These are phyloP conservation scores for Moniliophthora roreri DNA, from an alignment of 1,284 basidiomycete species.

Conservation along the genomic window DNA sequence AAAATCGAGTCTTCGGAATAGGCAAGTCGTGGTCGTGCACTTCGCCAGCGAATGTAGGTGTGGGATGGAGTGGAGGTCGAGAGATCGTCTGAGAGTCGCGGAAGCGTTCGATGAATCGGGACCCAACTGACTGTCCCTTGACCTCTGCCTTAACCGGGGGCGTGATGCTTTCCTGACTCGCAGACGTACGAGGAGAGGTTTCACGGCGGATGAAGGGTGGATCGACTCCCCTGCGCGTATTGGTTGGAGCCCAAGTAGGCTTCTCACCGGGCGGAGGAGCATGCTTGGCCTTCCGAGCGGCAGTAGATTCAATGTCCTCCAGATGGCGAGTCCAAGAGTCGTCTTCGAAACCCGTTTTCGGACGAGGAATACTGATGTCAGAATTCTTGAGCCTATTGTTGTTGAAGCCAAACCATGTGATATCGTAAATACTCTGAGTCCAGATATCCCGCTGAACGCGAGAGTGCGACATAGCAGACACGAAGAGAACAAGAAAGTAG, in stretches of 20 bases:
- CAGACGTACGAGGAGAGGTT: background rate
- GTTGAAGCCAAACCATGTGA: constrained; percentile 53
- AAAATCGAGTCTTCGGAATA: constrained; percentile 48
- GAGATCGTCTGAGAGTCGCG: constrained; percentile 32
- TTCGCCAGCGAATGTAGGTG: constrained; percentile 38
- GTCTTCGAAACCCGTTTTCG: constrained; percentile 12
- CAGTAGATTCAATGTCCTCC: constrained; percentile 30
- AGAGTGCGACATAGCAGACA: constrained; percentile 44
- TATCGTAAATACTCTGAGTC: constrained; percentile 44
- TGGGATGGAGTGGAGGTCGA: constrained; percentile 25
- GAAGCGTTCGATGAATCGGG: constrained; percentile 39
- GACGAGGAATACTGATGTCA: constrained; percentile 7
- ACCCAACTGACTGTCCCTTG: constrained; percentile 25
- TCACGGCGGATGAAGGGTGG: constrained; percentile 29
- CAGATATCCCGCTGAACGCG: constrained; percentile 45
- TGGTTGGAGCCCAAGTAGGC: constrained; percentile 45
- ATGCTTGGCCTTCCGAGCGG: constrained; percentile 19
- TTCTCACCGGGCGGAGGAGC: constrained; percentile 20
- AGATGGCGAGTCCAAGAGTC: constrained; percentile 29
- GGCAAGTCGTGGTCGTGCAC: constrained; percentile 53
- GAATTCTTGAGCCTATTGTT: constrained; percentile 13
- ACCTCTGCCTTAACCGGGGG: constrained; percentile 20
- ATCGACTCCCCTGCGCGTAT: constrained; percentile 54
- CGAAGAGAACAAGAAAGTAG: constrained; percentile 54
- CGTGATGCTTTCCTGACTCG: constrained; percentile 4